Evolutionary conservation across 495 filamentous ascomycete genomes (phyloP), one percentile per base, ranked within the genome.

Genomic region (Neurospora intermedia): DNA sequence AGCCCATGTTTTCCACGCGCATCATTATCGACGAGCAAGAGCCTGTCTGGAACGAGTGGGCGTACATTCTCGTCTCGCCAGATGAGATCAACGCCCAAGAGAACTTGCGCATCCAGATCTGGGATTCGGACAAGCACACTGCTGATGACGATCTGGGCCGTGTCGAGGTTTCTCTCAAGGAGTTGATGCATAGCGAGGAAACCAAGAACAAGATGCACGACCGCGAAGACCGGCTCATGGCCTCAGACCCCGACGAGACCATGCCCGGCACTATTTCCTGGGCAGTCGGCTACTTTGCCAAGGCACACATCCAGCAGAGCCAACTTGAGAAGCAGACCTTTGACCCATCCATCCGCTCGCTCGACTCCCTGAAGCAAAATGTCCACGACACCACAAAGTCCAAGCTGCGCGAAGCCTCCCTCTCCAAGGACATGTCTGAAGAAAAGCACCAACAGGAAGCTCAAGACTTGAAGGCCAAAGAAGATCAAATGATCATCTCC

Each of bases 71-170:
- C 2, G 89, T 93, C 0, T 87, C 87, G 0, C 86, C 89, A 0
- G 87, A 92, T 71, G 91, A 93, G 76, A 77, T 93, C 39, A 92
- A 93, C 74, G 91, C 91, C 6, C 83, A 88, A n/a, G 91, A 93
- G 79, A 87, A 84, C 35, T 78, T 93, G 13, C 84, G 89, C 3
- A 76, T 93, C 0, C 89, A 91, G 77, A 79, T 93, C 6, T 93
- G 91, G 90, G 91, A 93, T 74, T 91, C 89, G 13, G 91, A 93
- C 78, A 83, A 81, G 39, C 84, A 83, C 69, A 90, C 88, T 5
- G 91, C 91, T 7, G 91, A 93, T 75, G 91, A 93, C 77, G 89
- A 93, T 73, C 83, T 93, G 3, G 91, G 91, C 6, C 84, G 89
- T 15, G 88, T 91, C 6, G 90, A 92, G 74, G 76, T 93, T 6